Evolutionary conservation across 352 stramenopile species (phyloP).

Genomic region (Pythium volutum): DNA sequence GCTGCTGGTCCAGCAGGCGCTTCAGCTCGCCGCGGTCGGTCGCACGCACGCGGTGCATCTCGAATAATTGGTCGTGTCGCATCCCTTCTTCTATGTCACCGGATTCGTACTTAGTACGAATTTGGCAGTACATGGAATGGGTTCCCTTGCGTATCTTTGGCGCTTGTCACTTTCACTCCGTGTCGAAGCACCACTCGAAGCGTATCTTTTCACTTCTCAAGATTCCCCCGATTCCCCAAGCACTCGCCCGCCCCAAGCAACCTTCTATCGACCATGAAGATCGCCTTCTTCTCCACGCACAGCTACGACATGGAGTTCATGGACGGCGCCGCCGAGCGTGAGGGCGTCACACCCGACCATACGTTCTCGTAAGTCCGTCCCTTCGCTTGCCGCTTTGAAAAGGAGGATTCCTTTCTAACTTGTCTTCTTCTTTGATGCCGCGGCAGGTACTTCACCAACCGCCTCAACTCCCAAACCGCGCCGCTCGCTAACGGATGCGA

Average conservation of each 20-base stretch:
- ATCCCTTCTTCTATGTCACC: not conserved
- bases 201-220: constrained; percentile 3
- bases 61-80: not conserved
- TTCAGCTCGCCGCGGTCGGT: constrained; percentile 21
- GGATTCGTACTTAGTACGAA: constrained; percentile 3
- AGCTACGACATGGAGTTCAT: constrained; percentile 71
- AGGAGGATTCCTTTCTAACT: not conserved
- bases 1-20: constrained; percentile 40
- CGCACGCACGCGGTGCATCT: constrained; percentile 5
- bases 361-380: constrained; percentile 42
- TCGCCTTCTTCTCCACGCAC: constrained; percentile 78
- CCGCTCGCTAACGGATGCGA: constrained; percentile 56
- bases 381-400: too few relatives aligned
- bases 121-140: not conserved
- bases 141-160: constrained; percentile 13
- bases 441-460: constrained; percentile 60
- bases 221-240: constrained; percentile 31
- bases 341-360: constrained; percentile 40
- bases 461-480: constrained; percentile 46
- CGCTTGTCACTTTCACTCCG: not conserved
- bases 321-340: constrained; percentile 35
- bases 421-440: too few relatives aligned
- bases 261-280: constrained; percentile 40
- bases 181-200: constrained; percentile 2
- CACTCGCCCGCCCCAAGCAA: constrained; percentile 35